Conservation (phyloP, 129 eudicot species). For the Tagetes patula region DNA sequence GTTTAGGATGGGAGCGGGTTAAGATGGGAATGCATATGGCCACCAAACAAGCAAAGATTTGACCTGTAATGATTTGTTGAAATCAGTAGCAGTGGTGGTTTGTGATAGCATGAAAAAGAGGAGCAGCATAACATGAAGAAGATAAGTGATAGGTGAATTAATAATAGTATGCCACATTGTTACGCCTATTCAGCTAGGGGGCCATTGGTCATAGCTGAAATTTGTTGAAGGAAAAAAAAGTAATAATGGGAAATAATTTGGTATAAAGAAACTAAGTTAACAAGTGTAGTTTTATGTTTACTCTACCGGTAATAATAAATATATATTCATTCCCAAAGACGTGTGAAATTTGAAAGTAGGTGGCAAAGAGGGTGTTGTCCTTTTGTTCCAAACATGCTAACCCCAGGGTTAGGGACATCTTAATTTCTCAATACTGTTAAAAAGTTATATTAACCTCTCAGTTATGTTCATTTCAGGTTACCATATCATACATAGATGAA, state of each 20-base stretch:
- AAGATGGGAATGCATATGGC: not conserved
- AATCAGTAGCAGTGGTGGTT: not conserved
- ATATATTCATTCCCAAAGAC: not conserved
- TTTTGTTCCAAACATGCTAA: too few relatives aligned
- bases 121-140: not conserved
- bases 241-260: too few relatives aligned
- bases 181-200: too few relatives aligned
- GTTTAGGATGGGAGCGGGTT: too few relatives aligned
- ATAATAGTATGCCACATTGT: conserved; percentile 2
- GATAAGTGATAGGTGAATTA: too few relatives aligned
- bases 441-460: too few relatives aligned
- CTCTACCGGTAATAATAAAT: too few relatives aligned
- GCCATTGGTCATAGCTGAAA: too few relatives aligned
- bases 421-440: too few relatives aligned
- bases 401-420: too few relatives aligned
- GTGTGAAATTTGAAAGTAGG: not conserved
- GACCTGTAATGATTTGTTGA: not conserved
- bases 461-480: conserved; percentile 45
- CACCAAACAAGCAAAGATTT: not conserved
- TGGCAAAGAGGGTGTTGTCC: not conserved
- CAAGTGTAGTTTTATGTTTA: not conserved
- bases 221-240: too few relatives aligned
- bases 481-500: conserved; percentile 93
- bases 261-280: too few relatives aligned
- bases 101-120: not conserved